These are phyloP conservation scores for Chlorella ohadii DNA, from an alignment of 139 green algal genomes.

Conservation along the genomic window DNA sequence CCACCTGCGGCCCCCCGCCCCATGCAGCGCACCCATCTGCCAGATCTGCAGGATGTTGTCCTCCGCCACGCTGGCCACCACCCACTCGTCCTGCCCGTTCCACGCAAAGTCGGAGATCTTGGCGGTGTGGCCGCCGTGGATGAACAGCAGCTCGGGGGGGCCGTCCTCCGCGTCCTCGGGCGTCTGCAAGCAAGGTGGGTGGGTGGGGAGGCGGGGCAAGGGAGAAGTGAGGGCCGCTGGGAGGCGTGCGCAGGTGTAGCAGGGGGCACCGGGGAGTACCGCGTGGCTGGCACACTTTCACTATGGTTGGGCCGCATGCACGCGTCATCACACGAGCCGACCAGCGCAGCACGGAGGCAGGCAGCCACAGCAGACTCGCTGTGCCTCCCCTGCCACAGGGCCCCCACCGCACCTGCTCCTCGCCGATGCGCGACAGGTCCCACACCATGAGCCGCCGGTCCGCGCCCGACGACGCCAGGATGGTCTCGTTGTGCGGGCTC, in stretches of 20 bases:
- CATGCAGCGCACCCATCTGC: conserved; percentile 14
- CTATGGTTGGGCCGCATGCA: no score
- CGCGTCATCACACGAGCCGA: no score
- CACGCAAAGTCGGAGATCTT: conserved; percentile 97
- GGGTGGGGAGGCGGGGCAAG: no score
- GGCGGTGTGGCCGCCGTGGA: conserved; percentile 93
- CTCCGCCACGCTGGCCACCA: conserved; percentile 95
- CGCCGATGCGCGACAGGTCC: conserved; percentile 96
- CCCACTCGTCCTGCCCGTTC: conserved; percentile 95
- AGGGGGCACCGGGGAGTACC: no score
- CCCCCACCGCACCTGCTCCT: conserved; percentile 88
- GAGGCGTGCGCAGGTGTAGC: no score
- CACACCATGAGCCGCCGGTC: conserved; percentile 98
- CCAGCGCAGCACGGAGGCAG: no score
- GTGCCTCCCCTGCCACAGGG: no score
- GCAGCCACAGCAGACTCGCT: no score
- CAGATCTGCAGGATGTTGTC: conserved; percentile 94
- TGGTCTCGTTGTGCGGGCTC: conserved; percentile 95
- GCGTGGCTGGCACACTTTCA: no score
- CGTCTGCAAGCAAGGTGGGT: no score
- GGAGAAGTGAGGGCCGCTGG: no score
- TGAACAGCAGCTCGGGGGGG: conserved; percentile 95
- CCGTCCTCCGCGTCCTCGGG: conserved; percentile 97
- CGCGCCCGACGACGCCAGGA: conserved; percentile 94
- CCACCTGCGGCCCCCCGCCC: no score